Evolutionary conservation across 495 filamentous ascomycete genomes (phyloP).

Genomic region (Parmelia sp.): DNA sequence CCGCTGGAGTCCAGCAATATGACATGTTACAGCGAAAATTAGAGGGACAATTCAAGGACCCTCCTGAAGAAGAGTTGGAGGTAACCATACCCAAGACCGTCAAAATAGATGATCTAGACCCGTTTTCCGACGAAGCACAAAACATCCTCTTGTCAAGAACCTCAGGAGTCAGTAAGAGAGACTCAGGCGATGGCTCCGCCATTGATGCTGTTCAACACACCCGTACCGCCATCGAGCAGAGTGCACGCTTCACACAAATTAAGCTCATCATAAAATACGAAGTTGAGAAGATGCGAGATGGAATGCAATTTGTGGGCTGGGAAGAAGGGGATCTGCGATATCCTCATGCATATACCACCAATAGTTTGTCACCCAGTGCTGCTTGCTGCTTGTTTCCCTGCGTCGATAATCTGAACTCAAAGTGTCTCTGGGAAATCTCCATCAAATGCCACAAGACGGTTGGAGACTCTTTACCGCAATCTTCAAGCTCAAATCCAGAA

Average conservation of each 20-base stretch:
- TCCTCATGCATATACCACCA: constrained; percentile 86
- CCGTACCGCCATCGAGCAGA: constrained; percentile 34
- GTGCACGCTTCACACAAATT: constrained; percentile 49
- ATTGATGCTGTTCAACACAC: constrained; percentile 26
- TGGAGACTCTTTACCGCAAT: constrained; percentile 64
- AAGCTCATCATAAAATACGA: constrained; percentile 65
- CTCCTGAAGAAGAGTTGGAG: constrained; percentile 52
- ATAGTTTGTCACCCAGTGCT: constrained; percentile 66
- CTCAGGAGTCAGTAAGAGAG: constrained; percentile 20
- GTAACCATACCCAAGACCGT: constrained; percentile 60
- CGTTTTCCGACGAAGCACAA: constrained; percentile 48
- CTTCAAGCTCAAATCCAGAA: constrained; percentile 3
- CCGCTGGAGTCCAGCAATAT: constrained; percentile 66
- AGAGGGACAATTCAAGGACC: constrained; percentile 52
- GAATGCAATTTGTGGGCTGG: constrained; percentile 82
- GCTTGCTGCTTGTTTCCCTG: constrained; percentile 87
- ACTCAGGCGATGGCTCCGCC: constrained; percentile 31
- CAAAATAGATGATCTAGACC: constrained; percentile 58
- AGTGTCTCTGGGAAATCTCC: constrained; percentile 80
- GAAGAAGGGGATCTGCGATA: constrained; percentile 71
- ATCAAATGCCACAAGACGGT: constrained; percentile 79
- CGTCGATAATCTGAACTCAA: constrained; percentile 70
- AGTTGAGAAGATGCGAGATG: constrained; percentile 68
- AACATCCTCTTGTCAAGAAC: constrained; percentile 30
- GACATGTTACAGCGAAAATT: constrained; percentile 63